These are phyloP conservation scores for Zygoascus meyerae DNA, from an alignment of 1,139 yeast genomes.

Conservation along the genomic window DNA sequence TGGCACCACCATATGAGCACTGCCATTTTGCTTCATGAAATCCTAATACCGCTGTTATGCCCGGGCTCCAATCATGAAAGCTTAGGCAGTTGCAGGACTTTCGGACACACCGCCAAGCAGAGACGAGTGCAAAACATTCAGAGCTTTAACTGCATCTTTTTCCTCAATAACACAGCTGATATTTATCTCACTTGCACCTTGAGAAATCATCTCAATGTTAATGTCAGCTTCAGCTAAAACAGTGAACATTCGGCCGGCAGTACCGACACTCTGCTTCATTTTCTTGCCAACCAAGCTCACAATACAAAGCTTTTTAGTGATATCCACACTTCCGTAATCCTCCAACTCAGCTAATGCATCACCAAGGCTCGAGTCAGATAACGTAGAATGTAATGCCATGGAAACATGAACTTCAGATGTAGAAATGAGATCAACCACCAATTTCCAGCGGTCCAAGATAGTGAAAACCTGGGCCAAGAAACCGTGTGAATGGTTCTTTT, in stretches of 20 bases:
- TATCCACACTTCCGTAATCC: constrained; percentile 80
- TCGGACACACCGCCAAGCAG: constrained; percentile 37
- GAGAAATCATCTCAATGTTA: constrained; percentile 95
- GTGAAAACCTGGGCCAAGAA: constrained; percentile 87
- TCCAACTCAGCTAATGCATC: constrained; percentile 72
- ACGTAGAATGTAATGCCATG: constrained; percentile 83
- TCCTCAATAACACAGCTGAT: constrained; percentile 92
- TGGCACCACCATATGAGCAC: too few relatives aligned
- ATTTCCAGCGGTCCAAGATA: constrained; percentile 72
- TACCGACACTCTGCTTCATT: constrained; percentile 94
- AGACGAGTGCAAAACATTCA: constrained; percentile 76
- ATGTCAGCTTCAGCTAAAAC: constrained; percentile 87
- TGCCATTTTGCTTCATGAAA: too few relatives aligned
- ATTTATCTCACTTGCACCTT: constrained; percentile 97
- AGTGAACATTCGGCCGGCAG: constrained; percentile 95
- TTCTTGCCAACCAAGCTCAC: constrained; percentile 93
- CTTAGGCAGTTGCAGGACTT: too few relatives aligned
- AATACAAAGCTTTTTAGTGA: constrained; percentile 81
- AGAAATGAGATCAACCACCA: constrained; percentile 92
- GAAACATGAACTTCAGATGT: constrained; percentile 98
- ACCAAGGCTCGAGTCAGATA: constrained; percentile 51
- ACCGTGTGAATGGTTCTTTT: constrained; percentile 85
- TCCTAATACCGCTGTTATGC: too few relatives aligned
- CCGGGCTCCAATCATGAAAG: too few relatives aligned
- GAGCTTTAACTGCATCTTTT: constrained; percentile 74